phyloP scores from a whole-genome alignment of 148 eudicot species.

The Beta vulgaris region DNA sequence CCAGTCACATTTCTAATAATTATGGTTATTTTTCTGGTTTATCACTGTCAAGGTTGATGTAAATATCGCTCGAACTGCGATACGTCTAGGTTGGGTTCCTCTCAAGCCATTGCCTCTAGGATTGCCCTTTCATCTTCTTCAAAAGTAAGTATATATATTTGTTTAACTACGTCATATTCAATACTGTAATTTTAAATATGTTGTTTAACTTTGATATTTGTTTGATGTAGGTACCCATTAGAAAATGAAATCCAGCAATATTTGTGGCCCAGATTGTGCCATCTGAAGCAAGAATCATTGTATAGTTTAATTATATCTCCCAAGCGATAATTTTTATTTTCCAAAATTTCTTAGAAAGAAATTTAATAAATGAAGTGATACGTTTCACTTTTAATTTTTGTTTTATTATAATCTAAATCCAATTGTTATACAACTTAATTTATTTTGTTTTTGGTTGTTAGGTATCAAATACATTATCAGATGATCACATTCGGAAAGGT shows the following conservation, averaged over 20 bases:
- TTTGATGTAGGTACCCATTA: constrained; percentile 52
- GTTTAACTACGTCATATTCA: too few relatives aligned
- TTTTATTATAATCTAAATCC: neutral
- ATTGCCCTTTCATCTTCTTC: constrained; percentile 56
- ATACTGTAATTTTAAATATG: too few relatives aligned
- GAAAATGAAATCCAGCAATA: constrained; percentile 48
- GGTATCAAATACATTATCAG: constrained; percentile 64
- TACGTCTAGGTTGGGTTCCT: constrained; percentile 91
- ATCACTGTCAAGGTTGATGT: constrained; percentile 60
- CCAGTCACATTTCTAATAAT: neutral
- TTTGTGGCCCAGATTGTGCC: constrained; percentile 52
- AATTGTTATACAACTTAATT: neutral
- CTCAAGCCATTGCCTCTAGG: constrained; percentile 59
- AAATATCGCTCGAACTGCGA: constrained; percentile 63
- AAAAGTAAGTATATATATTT: constrained; percentile 44
- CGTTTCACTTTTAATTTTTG: too few relatives aligned
- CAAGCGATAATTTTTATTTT: too few relatives aligned
- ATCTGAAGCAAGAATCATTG: constrained; percentile 43
- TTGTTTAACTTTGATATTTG: too few relatives aligned
- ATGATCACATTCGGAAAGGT: constrained; percentile 84
- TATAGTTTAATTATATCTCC: constrained; percentile 24
- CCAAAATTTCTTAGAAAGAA: too few relatives aligned
- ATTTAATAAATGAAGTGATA: too few relatives aligned
- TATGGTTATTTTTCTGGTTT: neutral
- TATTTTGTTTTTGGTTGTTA: constrained; percentile 20